Evolutionary conservation across 495 filamentous ascomycete species (phyloP).

Genomic region (Hyaloscypha finlandica): DNA sequence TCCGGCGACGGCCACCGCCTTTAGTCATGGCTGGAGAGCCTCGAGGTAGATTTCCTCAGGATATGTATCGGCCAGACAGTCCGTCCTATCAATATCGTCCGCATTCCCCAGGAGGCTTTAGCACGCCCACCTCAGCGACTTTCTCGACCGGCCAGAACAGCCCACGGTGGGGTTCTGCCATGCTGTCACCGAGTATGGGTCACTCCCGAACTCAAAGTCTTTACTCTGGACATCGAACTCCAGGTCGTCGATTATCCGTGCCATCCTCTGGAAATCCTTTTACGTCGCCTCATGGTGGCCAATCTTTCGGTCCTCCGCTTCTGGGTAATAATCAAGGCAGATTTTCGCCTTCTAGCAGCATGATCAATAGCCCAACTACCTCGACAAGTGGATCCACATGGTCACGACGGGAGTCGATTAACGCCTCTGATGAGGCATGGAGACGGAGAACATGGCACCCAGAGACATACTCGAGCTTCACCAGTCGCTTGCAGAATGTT

Average conservation of each 20-base stretch:
- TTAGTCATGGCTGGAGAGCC: conserved; percentile 81
- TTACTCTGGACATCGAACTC: conserved; percentile 66
- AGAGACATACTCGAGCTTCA: conserved; percentile 53
- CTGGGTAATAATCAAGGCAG: conserved; percentile 52
- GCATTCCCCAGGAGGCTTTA: conserved; percentile 70
- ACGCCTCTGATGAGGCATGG: conserved; percentile 70
- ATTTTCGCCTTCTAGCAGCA: conserved; percentile 55
- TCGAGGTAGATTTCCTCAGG: conserved; percentile 55
- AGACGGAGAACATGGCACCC: conserved; percentile 90
- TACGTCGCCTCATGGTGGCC: conserved; percentile 59
- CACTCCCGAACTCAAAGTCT: conserved; percentile 65
- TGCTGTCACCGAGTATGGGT: conserved; percentile 67
- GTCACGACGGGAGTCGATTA: conserved; percentile 65
- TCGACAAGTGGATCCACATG: conserved; percentile 57
- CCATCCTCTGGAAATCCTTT: conserved; percentile 76
- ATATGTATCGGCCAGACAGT: conserved; percentile 56
- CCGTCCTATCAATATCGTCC: conserved; percentile 48
- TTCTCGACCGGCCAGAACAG: conserved; percentile 74
- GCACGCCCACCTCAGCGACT: conserved; percentile 71
- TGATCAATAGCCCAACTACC: conserved; percentile 71
- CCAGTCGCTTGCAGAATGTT: conserved; percentile 51
- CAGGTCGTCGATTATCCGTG: conserved; percentile 77
- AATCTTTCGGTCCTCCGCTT: conserved; percentile 56
- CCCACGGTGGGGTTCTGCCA: conserved; percentile 63
- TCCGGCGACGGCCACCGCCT: conserved; percentile 74